These are phyloP conservation scores for Globisporangium acanthophoron DNA, from an alignment of 352 stramenopile genomes.

Conservation along the genomic window DNA sequence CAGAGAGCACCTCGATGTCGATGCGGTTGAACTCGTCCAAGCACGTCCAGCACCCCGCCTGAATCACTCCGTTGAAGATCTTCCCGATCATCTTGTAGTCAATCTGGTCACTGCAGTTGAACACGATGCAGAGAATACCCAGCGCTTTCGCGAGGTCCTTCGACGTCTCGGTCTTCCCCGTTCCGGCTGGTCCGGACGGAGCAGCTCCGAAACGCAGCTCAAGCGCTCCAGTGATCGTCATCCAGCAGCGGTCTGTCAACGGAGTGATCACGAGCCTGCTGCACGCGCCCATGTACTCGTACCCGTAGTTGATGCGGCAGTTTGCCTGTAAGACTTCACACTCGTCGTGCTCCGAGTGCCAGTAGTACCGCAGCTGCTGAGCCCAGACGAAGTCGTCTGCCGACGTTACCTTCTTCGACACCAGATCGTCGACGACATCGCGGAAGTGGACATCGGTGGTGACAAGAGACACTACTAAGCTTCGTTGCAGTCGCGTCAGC, in stretches of 20 bases:
- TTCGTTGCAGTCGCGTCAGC: slow-evolving; percentile 48
- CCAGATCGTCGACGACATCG: slow-evolving; percentile 68
- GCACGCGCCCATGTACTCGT: slow-evolving; percentile 91
- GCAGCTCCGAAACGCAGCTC: slow-evolving; percentile 85
- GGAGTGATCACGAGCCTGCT: slow-evolving; percentile 91
- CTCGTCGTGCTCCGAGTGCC: slow-evolving; percentile 56
- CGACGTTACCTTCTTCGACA: slow-evolving; percentile 40
- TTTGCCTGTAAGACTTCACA: slow-evolving; percentile 59
- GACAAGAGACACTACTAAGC: slow-evolving; percentile 59
- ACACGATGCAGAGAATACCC: slow-evolving; percentile 92
- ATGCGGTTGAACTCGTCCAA: slow-evolving; percentile 91
- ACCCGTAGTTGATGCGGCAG: slow-evolving; percentile 77
- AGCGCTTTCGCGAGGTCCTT: slow-evolving; percentile 92
- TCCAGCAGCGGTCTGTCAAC: slow-evolving; percentile 91
- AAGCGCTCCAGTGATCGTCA: slow-evolving; percentile 90
- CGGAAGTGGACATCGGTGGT: slow-evolving; percentile 77
- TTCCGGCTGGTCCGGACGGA: slow-evolving; percentile 86
- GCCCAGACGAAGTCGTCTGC: slow-evolving; percentile 62
- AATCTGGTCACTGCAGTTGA: slow-evolving; percentile 96
- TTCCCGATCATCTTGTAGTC: slow-evolving; percentile 87
- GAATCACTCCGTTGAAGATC: slow-evolving; percentile 78
- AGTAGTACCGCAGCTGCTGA: slow-evolving; percentile 78
- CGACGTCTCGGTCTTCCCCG: slow-evolving; percentile 93
- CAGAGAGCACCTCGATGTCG: slow-evolving; percentile 82
- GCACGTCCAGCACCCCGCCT: slow-evolving; percentile 78